These are phyloP conservation scores for Boletus reticuloceps DNA, from an alignment of 768 basidiomycete species.

Conservation along the genomic window DNA sequence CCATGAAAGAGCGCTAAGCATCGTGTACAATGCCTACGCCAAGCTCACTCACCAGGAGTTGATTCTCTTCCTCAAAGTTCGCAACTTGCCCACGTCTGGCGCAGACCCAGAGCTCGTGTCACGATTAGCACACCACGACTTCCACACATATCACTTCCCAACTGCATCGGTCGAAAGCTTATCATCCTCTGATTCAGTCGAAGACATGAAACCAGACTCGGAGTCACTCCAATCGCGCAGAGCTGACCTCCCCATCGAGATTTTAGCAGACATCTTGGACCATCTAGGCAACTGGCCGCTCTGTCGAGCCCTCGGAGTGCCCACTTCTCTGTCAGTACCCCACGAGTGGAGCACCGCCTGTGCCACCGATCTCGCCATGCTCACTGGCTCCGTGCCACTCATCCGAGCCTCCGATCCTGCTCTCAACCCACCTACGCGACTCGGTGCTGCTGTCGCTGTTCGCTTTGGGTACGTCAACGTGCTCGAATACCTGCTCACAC, in stretches of 20 bases:
- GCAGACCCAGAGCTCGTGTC: slow-evolving; percentile 62
- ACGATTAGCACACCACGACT: slow-evolving; percentile 71
- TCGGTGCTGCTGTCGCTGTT: slow-evolving; percentile 64
- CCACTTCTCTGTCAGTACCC: slow-evolving; percentile 64
- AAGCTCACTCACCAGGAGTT: slow-evolving; percentile 67
- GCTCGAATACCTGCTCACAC: slow-evolving; percentile 68
- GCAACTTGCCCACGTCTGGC: slow-evolving; percentile 66
- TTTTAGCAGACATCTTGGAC: slow-evolving; percentile 75
- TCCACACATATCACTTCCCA: slow-evolving; percentile 66
- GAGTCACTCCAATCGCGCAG: slow-evolving; percentile 34
- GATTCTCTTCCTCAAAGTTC: slow-evolving; percentile 69
- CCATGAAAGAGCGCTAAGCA: slow-evolving; percentile 30
- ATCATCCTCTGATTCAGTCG: slow-evolving; percentile 21
- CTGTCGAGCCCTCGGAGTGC: slow-evolving; percentile 70
- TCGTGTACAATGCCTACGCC: slow-evolving; percentile 68
- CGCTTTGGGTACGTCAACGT: slow-evolving; percentile 75
- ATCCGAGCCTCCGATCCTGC: slow-evolving; percentile 61
- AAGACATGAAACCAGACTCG: slow-evolving; percentile 20
- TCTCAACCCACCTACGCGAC: slow-evolving; percentile 58
- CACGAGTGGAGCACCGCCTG: slow-evolving; percentile 72
- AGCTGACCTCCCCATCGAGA: slow-evolving; percentile 71
- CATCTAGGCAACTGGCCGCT: slow-evolving; percentile 85
- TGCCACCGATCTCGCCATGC: slow-evolving; percentile 66
- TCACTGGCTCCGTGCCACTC: slow-evolving; percentile 57
- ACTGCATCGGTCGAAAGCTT: slow-evolving; percentile 30